phyloP scores from a whole-genome alignment of 2,329 filamentous ascomycete species.

The Colletotrichum liaoningense region DNA sequence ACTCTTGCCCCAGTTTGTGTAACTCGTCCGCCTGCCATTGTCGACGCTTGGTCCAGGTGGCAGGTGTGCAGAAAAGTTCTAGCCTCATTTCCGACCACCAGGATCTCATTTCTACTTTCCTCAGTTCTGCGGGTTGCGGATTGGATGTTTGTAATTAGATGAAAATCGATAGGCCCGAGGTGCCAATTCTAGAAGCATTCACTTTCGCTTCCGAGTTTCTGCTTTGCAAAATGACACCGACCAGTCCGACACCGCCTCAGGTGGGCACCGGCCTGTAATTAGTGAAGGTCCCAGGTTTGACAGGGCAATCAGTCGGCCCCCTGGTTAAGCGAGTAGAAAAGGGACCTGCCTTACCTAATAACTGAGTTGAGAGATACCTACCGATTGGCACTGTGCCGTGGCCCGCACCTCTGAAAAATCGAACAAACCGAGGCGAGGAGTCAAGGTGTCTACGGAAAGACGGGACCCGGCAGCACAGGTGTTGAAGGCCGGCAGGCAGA shows the following conservation, averaged over 20 bases:
- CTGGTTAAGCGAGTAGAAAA: background rate
- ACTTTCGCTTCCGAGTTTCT: constrained; percentile 28
- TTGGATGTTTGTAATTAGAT: constrained; percentile 24
- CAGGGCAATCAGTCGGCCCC: constrained; percentile 4
- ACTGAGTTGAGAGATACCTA: background rate
- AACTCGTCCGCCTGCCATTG: background rate
- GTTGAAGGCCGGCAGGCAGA: background rate
- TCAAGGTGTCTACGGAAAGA: too few species aligned
- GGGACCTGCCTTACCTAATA: background rate
- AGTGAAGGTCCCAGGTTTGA: constrained; percentile 2
- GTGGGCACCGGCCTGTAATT: constrained; percentile 21
- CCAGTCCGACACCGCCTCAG: constrained; percentile 28
- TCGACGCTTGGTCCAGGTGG: constrained; percentile 11
- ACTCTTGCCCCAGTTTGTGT: background rate
- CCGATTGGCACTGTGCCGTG: constrained; percentile 12
- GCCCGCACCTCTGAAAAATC: constrained; percentile 26
- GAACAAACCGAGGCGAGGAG: background rate
- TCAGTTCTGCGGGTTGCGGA: constrained; percentile 1
- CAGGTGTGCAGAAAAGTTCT: background rate
- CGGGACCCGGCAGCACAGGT: background rate
- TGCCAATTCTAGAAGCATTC: constrained; percentile 26
- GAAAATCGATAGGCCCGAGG: constrained; percentile 8
- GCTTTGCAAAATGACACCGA: background rate
- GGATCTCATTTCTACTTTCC: constrained; percentile 9
- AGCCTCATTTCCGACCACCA: constrained; percentile 30